Evolutionary conservation across 768 basidiomycete species (phyloP).

Genomic region (Kondoa malvinella): DNA sequence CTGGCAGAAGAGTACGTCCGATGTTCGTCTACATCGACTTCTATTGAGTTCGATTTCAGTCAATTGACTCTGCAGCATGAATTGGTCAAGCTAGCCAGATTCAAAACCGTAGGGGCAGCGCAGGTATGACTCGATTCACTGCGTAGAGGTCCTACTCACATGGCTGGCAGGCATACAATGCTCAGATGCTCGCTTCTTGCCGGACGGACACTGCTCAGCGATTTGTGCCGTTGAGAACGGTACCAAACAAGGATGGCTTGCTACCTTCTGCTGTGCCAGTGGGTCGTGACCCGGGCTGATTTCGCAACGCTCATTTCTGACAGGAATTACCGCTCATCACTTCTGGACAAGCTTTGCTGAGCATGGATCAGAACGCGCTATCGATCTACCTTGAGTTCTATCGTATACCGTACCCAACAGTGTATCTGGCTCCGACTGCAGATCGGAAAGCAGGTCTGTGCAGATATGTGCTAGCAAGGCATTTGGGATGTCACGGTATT

Average conservation of each 20-base stretch:
- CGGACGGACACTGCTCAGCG: neutral
- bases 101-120: neutral
- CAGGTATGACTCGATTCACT: neutral
- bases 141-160: neutral
- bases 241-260: neutral
- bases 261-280: neutral
- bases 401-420: neutral
- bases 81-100: neutral
- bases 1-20: neutral
- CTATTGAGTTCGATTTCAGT: neutral
- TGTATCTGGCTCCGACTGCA: neutral
- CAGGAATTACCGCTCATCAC: neutral
- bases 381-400: neutral
- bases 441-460: neutral
- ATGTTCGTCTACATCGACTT: neutral
- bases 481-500: neutral
- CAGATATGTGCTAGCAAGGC: neutral
- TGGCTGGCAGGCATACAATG: neutral
- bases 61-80: neutral
- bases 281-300: neutral
- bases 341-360: neutral
- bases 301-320: neutral
- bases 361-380: neutral
- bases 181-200: neutral
- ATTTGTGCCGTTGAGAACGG: neutral